Base-by-base conservation (phyloP, 306 rosid species). In the Vigna hirtella region DNA sequence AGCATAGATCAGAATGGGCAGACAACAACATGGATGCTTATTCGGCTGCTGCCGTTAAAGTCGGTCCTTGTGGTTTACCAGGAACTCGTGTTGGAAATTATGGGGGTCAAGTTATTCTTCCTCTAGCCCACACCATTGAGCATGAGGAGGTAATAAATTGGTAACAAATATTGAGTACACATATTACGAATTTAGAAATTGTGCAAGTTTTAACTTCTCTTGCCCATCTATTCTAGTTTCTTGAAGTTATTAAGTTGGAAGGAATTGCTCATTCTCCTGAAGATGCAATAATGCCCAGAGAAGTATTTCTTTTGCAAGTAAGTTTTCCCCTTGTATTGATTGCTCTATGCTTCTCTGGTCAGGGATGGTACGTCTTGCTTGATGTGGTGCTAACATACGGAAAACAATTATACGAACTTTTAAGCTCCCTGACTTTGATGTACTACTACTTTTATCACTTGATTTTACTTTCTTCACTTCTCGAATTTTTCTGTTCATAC, bases 1-100 rank as follows among this genome's bases (percentile, higher is more conserved):
- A 94, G 89, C 98, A 94, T 72, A 84, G 98, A 67, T 94, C 98
- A 61, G 98, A 94, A 85, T 94, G 98, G 98, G 98, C 98, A 51
- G 97, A 94, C 87, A 90, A 78, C 83, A 94, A 87, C 74, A 90
- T 94, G 82, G 98, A 94, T 88, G 98, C 98, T 68, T 94, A 88
- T 85, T 85, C 96, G 7, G 97, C 97, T 80, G 97, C 97, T 32
- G 98, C 98, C 57, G 76, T 94, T 72, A 94, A 94, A 87, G 94
- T 92, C 17, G 97, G 98, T n/a, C 98, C 98, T n/a, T 94, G 98
- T 70, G 87, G 93, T 77, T 87, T 94, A 75, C 81, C 96, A 0
- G 98, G 98, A 56, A 88, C 97, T 51, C 90, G 95, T 51, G 84
- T 90, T 57, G 98, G 97, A 87, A 89, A 89, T 70, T 94, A 85